These are phyloP conservation scores for Suillus lakei DNA, from an alignment of 768 basidiomycete genomes.

Conservation along the genomic window DNA sequence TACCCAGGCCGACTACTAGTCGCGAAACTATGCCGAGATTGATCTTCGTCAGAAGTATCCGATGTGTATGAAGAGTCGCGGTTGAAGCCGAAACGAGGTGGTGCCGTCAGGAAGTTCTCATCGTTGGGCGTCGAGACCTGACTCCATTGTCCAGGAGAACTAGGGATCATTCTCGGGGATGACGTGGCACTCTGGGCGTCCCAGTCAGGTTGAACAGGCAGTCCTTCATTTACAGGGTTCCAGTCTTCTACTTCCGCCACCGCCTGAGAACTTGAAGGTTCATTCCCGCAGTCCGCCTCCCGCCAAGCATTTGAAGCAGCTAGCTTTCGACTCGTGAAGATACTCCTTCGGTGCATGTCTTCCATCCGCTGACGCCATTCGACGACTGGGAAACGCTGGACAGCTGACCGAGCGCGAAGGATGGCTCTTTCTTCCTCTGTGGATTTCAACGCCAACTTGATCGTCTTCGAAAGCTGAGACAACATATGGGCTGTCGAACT, in stretches of 20 bases:
- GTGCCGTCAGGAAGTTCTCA: slow-evolving; percentile 43
- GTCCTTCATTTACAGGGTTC: slow-evolving; percentile 69
- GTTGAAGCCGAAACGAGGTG: slow-evolving; percentile 36
- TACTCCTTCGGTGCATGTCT: slow-evolving; percentile 91
- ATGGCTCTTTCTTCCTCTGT: slow-evolving; percentile 90
- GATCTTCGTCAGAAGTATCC: slow-evolving; percentile 67
- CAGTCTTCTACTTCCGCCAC: slow-evolving; percentile 79
- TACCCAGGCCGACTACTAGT: slow-evolving; percentile 51
- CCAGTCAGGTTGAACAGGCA: slow-evolving; percentile 80
- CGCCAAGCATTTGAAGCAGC: slow-evolving; percentile 83
- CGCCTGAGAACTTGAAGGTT: slow-evolving; percentile 41
- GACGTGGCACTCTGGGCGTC: slow-evolving; percentile 63
- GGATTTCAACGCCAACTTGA: slow-evolving; percentile 93
- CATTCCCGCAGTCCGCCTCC: slow-evolving; percentile 64
- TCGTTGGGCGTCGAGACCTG: slow-evolving; percentile 57
- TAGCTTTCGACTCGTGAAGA: slow-evolving; percentile 65
- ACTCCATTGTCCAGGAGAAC: slow-evolving; percentile 69
- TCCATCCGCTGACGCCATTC: slow-evolving; percentile 97
- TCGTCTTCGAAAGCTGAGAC: slow-evolving; percentile 91
- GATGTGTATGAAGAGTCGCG: slow-evolving; percentile 39
- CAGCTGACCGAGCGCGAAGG: slow-evolving; percentile 89
- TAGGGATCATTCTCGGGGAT: slow-evolving; percentile 43
- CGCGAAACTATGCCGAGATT: slow-evolving; percentile 40
- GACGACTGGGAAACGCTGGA: slow-evolving; percentile 96
- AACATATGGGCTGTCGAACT: slow-evolving; percentile 92